Base-by-base conservation (phyloP, 139 green algal species). In the Penium margaritaceum region DNA sequence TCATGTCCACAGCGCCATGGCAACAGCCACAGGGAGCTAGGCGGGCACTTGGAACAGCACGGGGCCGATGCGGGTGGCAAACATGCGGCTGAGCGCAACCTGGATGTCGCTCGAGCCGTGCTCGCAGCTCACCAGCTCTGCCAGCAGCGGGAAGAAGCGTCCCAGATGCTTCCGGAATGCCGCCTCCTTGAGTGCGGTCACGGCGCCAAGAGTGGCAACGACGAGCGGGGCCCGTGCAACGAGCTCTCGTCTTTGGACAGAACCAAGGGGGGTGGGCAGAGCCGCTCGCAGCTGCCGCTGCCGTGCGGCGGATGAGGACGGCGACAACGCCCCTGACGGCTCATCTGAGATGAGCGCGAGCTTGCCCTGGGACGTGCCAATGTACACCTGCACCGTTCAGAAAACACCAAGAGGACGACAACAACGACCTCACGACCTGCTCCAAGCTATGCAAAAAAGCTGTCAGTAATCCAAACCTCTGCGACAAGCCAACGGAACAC, bases 121-220 rank as follows among this genome's bases (percentile, higher is more conserved):
- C 53, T 96, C 87, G 36, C 85, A 89, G 24, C 76, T 72, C 1
- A 98, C 92, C 29, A 98, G 81, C 17, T 76, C 47, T 4, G 88
- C 92, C 19, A 97, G 80, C 67, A 92, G 70, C 4, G 93, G 92
- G 79, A 96, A 97, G 37, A 97, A 85, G 27, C 85, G 68, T n/a
- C 78, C 74, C 7, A 97, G 75, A 62, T 92, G 80, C 2, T 63
- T 34, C 5, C 77, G 66, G 77, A 97, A 96, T 0, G 81, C 80
- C 0, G 71, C 64, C 6, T 89, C 85, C 12, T 74, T 36, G 17
- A 86, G 55, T 12, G 38, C 72, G 1, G 71, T 51, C 21, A 97
- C 72, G 19, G 89, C 89, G 2, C 77, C 69, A 53, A 97, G 81
- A 3, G 80, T 85, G 5, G 86, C 80, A 9, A 87, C 67, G 44